Evolutionary conservation across 2,329 filamentous ascomycete genomes (phyloP), one percentile per base, ranked within the genome.

Genomic region (Beauveria scarabaeidicola): DNA sequence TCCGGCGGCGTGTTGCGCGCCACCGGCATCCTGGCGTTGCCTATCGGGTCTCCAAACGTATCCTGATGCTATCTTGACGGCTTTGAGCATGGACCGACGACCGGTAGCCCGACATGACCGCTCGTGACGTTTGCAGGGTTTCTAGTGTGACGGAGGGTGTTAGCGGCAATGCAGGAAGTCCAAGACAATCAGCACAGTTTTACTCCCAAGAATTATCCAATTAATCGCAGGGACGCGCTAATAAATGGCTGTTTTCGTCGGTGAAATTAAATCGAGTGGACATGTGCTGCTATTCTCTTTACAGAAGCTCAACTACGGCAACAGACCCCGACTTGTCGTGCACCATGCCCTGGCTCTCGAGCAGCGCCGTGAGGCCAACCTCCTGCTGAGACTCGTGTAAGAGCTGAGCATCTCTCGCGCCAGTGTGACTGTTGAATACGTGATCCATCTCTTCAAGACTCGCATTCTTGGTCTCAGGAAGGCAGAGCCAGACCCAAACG

Each of bases 381-480:
- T 68, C 64, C 15, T 61, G 61, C 54, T 68, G 65, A 1, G 65
- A 61, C 52, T 69, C 66, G 11, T 61, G 40, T 44, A 69, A 41
- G 15, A 69, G 52, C 10, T 59, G 40, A 2, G 66, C 65, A 51
- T 69, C 66, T 41, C 62, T 61, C 58, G 67, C 65, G 11, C 67
- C 72, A 3, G 70, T 72, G 32, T 72, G 69, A 60, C 72, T 74
- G 25, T 68, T 68, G 60, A 83, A 84, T 1, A 83, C 73, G 2
- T 73, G 73, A 64, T 83, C 81, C 72, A 82, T 78, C 54, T 78
- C 76, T 63, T 83, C 81, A 10, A 84, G 73, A 3, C 78, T 79
- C 46, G 77, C 72, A 58, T 77, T 76, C 64, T 81, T 82, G 3
- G 81, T 84, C 66, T 83, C 81, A 3, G 81, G 80, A 5, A 83